Evolutionary conservation across 768 basidiomycete species (phyloP).

Genomic region (Boletus fagicola): DNA sequence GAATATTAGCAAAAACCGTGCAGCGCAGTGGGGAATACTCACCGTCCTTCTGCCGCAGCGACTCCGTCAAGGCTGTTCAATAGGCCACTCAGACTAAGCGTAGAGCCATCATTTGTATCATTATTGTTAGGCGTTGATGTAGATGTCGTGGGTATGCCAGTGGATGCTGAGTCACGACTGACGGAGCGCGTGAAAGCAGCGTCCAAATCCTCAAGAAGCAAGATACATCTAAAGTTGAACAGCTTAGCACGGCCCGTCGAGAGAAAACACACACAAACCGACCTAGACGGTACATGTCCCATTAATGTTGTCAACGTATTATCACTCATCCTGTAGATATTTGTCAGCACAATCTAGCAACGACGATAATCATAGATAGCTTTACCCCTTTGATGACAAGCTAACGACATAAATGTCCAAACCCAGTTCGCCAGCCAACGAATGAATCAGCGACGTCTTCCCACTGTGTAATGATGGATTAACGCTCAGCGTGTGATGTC

Average conservation of each 20-base stretch:
- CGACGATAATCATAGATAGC: constrained; percentile 5
- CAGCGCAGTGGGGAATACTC: constrained; percentile 31
- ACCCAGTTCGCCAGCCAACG: constrained; percentile 78
- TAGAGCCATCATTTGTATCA: constrained; percentile 70
- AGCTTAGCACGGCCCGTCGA: constrained; percentile 16
- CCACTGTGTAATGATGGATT: constrained; percentile 47
- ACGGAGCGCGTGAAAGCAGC: constrained; percentile 88
- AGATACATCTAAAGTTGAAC: constrained; percentile 62
- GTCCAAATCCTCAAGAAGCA: constrained; percentile 92
- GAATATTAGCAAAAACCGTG: constrained; percentile 18
- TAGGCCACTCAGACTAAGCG: constrained; percentile 80
- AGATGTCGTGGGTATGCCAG: constrained; percentile 61
- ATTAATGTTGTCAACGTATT: constrained; percentile 84
- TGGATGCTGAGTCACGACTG: constrained; percentile 77
- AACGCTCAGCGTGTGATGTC: constrained; percentile 4
- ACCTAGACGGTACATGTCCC: constrained; percentile 87
- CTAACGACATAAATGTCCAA: constrained; percentile 92
- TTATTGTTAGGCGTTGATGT: constrained; percentile 41
- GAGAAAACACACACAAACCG: constrained; percentile 12
- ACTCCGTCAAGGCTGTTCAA: constrained; percentile 86
- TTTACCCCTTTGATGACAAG: constrained; percentile 82
- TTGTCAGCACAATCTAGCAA: constrained; percentile 10
- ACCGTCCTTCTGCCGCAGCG: constrained; percentile 85
- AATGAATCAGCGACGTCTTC: constrained; percentile 85
- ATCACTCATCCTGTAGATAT: constrained; percentile 73